phyloP scores from a whole-genome alignment of 208 protist genomes.

The Zelonia costaricensis region DNA sequence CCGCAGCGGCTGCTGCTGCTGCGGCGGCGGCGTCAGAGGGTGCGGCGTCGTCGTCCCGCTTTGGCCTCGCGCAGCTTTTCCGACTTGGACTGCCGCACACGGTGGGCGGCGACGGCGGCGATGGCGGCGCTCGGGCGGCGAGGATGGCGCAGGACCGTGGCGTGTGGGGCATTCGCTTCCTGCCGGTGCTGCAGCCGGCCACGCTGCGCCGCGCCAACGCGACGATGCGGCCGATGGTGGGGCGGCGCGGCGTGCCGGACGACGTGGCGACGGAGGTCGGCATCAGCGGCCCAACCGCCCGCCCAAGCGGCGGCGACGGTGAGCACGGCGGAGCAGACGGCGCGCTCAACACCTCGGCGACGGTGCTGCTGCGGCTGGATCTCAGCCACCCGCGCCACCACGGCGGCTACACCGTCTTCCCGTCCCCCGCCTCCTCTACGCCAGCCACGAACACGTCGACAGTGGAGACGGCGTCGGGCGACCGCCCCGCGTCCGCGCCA shows the following conservation, averaged over 20 bases:
- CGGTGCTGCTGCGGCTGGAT: conserved; percentile 74
- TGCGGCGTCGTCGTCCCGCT: background rate
- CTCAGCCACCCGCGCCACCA: conserved; percentile 37
- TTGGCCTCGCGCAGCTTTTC: conserved; percentile 26
- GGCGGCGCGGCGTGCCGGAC: conserved; percentile 56
- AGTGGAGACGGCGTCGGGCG: conserved; percentile 1
- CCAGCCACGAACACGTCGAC: too few relatives aligned
- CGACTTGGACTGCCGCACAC: conserved; percentile 27
- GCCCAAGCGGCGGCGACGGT: background rate
- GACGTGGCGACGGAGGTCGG: conserved; percentile 72
- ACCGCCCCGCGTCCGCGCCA: too few relatives aligned
- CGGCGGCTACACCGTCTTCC: conserved; percentile 46
- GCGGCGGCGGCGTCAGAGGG: background rate
- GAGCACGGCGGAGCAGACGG: background rate
- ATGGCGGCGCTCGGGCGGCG: conserved; percentile 1
- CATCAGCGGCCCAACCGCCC: conserved; percentile 36
- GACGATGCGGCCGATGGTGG: conserved; percentile 74
- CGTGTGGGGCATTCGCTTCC: conserved; percentile 31
- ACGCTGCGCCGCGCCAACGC: conserved; percentile 42
- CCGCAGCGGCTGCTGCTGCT: background rate
- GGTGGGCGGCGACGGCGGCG: background rate
- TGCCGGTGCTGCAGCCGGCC: conserved; percentile 56
- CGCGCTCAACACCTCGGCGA: background rate
- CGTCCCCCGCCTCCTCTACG: background rate
- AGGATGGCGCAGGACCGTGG: conserved; percentile 1